A percentile compares a stretch with the other conserved stretches of the same genome.
Evolutionary conservation across 768 basidiomycete genomes (phyloP).

Genomic region (Trametes meyenii): DNA sequence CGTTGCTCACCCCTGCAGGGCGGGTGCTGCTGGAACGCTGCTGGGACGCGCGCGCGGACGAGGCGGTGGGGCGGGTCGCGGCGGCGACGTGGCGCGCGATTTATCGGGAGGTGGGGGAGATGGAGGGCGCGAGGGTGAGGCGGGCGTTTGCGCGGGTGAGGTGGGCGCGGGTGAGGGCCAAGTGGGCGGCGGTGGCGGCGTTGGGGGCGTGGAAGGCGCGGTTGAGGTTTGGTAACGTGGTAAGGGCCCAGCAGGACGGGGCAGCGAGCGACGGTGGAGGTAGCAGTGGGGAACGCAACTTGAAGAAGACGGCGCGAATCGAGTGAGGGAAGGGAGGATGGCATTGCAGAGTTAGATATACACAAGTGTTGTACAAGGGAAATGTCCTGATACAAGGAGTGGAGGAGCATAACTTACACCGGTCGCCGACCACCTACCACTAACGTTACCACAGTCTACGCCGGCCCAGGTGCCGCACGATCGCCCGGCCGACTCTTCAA

Average conservation of each 20-base stretch:
- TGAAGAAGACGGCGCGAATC: too few relatives aligned
- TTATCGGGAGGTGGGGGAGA: not conserved
- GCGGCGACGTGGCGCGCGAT: not conserved
- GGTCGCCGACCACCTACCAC: not conserved
- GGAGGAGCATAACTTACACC: constrained; percentile 5
- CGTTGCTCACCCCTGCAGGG: not conserved
- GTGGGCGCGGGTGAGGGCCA: not conserved
- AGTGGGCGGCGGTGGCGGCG: not conserved
- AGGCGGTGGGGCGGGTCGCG: not conserved
- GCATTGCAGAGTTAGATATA: not conserved
- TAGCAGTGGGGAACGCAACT: too few relatives aligned
- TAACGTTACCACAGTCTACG: not conserved
- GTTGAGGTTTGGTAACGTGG: too few relatives aligned
- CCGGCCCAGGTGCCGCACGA: not conserved
- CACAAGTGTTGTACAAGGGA: constrained; percentile 10
- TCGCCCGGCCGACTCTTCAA: constrained; percentile 36
- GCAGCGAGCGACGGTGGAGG: too few relatives aligned
- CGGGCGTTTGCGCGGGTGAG: not conserved
- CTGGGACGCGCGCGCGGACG: not conserved
- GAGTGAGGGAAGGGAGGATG: not conserved
- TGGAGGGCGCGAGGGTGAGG: not conserved
- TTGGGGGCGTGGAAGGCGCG: not conserved
- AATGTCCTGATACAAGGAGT: not conserved
- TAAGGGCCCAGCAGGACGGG: too few relatives aligned
- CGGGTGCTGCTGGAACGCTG: too few relatives aligned